Base-by-base conservation (phyloP, 2,329 filamentous ascomycete genomes). In the Penicillium sclerotigenum region DNA sequence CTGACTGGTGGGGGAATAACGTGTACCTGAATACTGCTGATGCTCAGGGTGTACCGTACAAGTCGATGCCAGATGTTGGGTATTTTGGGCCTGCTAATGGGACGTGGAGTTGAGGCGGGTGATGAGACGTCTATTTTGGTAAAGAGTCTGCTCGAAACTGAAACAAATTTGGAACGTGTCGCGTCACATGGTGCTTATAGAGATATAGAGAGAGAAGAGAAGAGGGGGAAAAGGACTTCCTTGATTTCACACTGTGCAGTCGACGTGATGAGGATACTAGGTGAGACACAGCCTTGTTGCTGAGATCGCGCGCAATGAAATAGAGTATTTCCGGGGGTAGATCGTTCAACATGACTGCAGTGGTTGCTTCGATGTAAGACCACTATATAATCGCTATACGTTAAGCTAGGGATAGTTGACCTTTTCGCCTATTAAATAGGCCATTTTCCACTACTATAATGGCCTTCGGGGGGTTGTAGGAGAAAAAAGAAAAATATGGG, bases 1-100 rank as follows among this genome's bases (percentile, higher is more conserved):
- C 68, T 10, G 55, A 68, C 34, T 73, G 71, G 71, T 72, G 71
- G 65, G 68, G 70, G 18, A 71, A 72, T 54, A 71, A 57, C 0
- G 68, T 69, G 9, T 71, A 70, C 49, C 24, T 69, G 42, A 68
- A 71, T 52, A 72, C 69, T 29, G 66, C 66, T 0, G 70, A 71
- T 57, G 68, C 59, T 1, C 52, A 69, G 36, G 68, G 68, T 10
- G 59, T 70, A 16, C 42, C 69, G 4, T 71, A 61, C 56, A 64
- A 65, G 40, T 46, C 59, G 14, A 60, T 71, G 59, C 68, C 68
- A 3, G 57, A 57, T 2, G 49, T 60, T 34, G 68, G 68, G 9
- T 71, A 69, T 48, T 71, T 71, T 46, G 70, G 69, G n/a, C 68
- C 68, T 26, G 41, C 60, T 16, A 70, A 68, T 59, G 65, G 66